These are phyloP conservation scores for Apophysomyces variabilis DNA, from an alignment of 371 early-diverging fungal species.

Conservation along the genomic window DNA sequence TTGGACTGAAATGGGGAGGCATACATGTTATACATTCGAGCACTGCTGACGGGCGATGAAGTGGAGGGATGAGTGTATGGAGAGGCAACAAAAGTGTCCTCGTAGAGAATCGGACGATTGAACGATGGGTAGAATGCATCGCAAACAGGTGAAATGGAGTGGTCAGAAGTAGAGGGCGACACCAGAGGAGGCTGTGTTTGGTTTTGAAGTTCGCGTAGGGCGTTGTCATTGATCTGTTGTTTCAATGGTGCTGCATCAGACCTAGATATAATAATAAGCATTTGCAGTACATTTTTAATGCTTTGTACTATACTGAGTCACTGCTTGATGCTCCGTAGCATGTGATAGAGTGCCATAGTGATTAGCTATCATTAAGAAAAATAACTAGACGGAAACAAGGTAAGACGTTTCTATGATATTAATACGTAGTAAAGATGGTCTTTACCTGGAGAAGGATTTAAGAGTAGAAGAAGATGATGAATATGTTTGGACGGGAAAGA, in stretches of 20 bases:
- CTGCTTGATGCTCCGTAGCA: constrained; percentile 5
- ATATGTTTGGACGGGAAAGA: neutral
- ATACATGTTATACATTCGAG: constrained; percentile 1
- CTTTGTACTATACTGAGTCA: constrained; percentile 2
- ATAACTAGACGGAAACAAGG: neutral
- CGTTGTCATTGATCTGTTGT: constrained; percentile 1
- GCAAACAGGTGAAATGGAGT: constrained; percentile 10
- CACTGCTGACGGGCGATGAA: constrained; percentile 1
- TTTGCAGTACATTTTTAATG: neutral
- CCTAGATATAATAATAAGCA: neutral
- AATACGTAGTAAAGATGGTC: neutral
- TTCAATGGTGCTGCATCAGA: constrained; percentile 5
- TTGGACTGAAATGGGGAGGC: constrained; percentile 12
- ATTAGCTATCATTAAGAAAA: constrained; percentile 8
- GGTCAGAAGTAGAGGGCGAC: neutral
- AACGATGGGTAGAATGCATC: constrained; percentile 1
- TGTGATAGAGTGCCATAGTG: constrained; percentile 4
- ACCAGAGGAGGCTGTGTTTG: neutral
- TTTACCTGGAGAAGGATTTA: constrained; percentile 3
- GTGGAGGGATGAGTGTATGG: constrained; percentile 4
- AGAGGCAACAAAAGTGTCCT: neutral
- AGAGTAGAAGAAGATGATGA: constrained; percentile 4
- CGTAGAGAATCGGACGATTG: constrained; percentile 6
- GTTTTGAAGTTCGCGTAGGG: neutral
- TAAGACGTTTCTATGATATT: neutral